A percentile compares a stretch with the other conserved stretches of the same genome.
Evolutionary conservation across 1,284 basidiomycete species (phyloP).

Genomic region (Bondarzewia mesenterica): DNA sequence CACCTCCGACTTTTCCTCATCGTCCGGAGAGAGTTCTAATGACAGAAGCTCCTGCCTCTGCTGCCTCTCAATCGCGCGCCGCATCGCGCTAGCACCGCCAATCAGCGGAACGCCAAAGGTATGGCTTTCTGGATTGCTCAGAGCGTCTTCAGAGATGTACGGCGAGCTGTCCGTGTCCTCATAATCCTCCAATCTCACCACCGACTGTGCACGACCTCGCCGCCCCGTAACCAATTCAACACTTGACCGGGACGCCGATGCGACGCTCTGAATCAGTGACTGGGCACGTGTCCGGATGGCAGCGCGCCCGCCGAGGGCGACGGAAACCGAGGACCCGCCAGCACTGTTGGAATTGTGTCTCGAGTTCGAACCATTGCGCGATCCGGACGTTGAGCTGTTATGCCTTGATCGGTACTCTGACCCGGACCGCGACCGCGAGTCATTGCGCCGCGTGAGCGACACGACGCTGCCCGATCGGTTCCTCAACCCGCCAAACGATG

Average conservation of each 20-base stretch:
- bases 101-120: conserved; percentile 56
- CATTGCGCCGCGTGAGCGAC: conserved; percentile 14
- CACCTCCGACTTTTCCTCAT: conserved; percentile 16
- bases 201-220: conserved; percentile 41
- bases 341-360: conserved; percentile 12
- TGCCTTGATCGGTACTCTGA: conserved; percentile 13
- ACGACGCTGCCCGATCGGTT: conserved; percentile 29
- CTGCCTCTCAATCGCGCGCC: conserved; percentile 16
- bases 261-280: conserved; percentile 55
- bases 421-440: conserved; percentile 9
- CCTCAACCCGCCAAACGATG: conserved; percentile 44
- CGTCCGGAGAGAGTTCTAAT: conserved; percentile 14
- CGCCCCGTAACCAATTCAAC: conserved; percentile 46
- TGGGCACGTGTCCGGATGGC: conserved; percentile 43
- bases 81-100: conserved; percentile 10
- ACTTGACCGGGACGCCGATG: conserved; percentile 51
- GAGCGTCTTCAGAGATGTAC: conserved; percentile 34
- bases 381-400: conserved; percentile 23
- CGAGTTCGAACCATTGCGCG: conserved; percentile 9
- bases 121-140: conserved; percentile 54
- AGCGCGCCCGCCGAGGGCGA: conserved; percentile 27
- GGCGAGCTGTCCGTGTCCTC: conserved; percentile 17
- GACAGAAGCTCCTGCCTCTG: not conserved
- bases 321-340: conserved; percentile 13
- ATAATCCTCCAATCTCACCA: conserved; percentile 39